Evolutionary conservation across 23 red algal genomes (phyloP).

Genomic region (Gracilaria gracilis): DNA sequence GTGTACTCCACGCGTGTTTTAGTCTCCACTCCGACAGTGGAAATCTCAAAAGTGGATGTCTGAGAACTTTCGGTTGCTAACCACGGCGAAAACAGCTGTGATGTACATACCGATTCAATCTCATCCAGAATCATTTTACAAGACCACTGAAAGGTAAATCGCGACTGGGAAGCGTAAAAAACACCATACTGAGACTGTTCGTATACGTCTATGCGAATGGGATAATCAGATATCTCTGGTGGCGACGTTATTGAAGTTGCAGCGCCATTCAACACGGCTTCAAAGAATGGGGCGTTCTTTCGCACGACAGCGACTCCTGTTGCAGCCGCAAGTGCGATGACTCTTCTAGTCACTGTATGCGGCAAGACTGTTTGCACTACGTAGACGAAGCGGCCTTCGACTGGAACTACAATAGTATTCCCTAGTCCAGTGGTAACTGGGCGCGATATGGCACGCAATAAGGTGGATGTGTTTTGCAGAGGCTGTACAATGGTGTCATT

Average conservation of each 20-base stretch:
- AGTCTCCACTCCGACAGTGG: constrained; percentile 10
- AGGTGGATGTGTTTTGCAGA: too few species aligned
- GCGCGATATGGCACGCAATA: background rate
- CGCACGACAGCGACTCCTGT: background rate
- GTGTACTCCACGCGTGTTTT: constrained; percentile 5
- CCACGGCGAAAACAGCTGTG: constrained; percentile 35
- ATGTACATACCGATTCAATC: background rate
- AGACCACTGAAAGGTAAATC: constrained; percentile 4
- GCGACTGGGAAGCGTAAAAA: background rate
- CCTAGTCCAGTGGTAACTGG: constrained; percentile 5
- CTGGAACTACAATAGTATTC: background rate
- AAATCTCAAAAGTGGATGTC: constrained; percentile 22
- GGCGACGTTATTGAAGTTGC: background rate
- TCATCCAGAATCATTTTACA: background rate
- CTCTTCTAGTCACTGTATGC: too few species aligned
- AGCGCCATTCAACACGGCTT: constrained; percentile 22
- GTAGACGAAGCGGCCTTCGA: too few species aligned
- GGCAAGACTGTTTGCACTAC: too few species aligned
- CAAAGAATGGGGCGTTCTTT: background rate
- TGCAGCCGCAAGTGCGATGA: too few species aligned
- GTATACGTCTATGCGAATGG: background rate
- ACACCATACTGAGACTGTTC: constrained; percentile 15
- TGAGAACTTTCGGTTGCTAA: background rate
- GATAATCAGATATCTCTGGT: too few species aligned
- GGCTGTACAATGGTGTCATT: too few species aligned